Conservation (phyloP, 148 eudicot species). For the Vaccinium darrowii region DNA sequence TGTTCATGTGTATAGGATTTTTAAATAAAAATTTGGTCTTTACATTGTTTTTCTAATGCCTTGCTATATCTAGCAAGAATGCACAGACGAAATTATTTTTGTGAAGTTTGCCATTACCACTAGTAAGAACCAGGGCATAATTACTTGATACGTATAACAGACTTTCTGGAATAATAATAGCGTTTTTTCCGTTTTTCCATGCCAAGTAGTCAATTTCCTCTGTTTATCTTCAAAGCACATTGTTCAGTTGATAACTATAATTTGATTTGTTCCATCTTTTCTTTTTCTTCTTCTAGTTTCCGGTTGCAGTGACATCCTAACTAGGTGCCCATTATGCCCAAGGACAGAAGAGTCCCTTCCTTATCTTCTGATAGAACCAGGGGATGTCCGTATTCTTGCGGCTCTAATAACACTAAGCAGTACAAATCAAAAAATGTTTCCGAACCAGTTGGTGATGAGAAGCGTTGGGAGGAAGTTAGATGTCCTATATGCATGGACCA, state of each 20-base stretch:
- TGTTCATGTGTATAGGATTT: not conserved
- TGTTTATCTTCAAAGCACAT: not conserved
- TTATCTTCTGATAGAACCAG: slow-evolving; percentile 23
- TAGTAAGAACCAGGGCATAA: not conserved
- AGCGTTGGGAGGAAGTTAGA: slow-evolving; percentile 32
- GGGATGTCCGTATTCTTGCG: slow-evolving; percentile 35
- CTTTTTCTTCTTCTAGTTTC: not conserved
- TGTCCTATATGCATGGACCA: slow-evolving; percentile 37
- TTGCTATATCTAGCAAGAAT: not conserved
- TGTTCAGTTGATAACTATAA: not conserved
- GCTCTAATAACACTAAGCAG: slow-evolving; percentile 10
- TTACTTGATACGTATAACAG: not conserved
- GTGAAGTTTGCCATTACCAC: not conserved
- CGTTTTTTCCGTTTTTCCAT: not conserved
- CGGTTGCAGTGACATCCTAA: slow-evolving; percentile 8
- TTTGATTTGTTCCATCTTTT: not conserved
- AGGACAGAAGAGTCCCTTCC: slow-evolving; percentile 34
- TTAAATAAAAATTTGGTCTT: not conserved
- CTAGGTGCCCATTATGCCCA: slow-evolving; percentile 34
- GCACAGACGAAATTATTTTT: not conserved
- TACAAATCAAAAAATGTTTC: slow-evolving; percentile 6
- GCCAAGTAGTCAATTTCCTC: not conserved
- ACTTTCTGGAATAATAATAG: not conserved
- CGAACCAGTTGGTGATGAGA: slow-evolving; percentile 16
- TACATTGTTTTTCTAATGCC: not conserved